Base-by-base conservation (phyloP, 106 monocot species). In the Posidonia australis region DNA sequence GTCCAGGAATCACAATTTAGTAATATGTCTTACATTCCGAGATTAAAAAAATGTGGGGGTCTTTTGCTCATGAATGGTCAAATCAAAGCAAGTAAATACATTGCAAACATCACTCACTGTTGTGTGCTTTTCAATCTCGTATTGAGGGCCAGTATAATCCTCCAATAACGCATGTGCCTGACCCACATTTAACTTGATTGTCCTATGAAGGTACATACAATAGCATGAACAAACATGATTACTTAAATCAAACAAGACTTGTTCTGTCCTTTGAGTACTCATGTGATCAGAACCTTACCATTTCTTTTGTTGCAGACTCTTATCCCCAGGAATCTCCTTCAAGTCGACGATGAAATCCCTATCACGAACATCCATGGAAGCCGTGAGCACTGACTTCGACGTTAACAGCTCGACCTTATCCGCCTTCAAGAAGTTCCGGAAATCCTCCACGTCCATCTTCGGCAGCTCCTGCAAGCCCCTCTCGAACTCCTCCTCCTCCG, bases 41-140 rank as follows among this genome's bases (percentile, higher is more conserved):
- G 2, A 36, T 36, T 7, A 36, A 36, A 36, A n/a, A 36, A 7
- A 7, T 36, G 36, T 36, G 2, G 36, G 7, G 36, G 2, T 36
- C 7, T 4, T 36, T 36, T 4, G 36, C 36, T 26, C 14, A 25
- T 57, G 24, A 13, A 54, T 20, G 24, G 11, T 54, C 9, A 3
- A 16, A 57, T 26, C 10, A 26, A 61, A 20, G 41, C 18, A 9
- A 41, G 5, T 17, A 36, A 43, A 36, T 9, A 14, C 14, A 57
- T 57, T 11, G 10, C 27, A 61, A 61, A 43, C 19, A 74, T 45
- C 62, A 60, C 77, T 65, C 21, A 89, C 88, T 69, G 47, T 84
- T 25, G 70, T 83, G 14, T 79, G 71, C 69, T 71, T 85, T 73
- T 90, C 90, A 44, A 90, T 90, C 80, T 90, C 90, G 64, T 90